Percentiles rank a stretch among this genome's conserved stretches.
Evolutionary conservation across 2,329 filamentous ascomycete genomes (phyloP).

Genomic region (Colletotrichum agaves): DNA sequence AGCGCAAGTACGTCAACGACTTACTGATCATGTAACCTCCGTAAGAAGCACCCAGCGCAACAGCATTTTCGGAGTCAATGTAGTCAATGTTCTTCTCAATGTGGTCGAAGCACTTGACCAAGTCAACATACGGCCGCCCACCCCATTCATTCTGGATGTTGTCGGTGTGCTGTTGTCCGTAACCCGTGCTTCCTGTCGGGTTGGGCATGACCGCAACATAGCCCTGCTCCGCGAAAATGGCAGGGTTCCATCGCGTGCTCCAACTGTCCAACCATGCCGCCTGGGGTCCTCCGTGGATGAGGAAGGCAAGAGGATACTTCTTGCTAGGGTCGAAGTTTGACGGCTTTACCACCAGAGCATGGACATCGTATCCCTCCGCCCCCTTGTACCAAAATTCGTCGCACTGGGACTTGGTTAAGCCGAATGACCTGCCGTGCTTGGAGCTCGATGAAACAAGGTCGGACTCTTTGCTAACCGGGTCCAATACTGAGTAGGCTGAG

Average conservation of each 20-base stretch:
- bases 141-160: constrained; percentile 87
- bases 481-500: constrained; percentile 72
- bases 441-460: constrained; percentile 71
- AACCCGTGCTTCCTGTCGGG: constrained; percentile 84
- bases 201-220: constrained; percentile 87
- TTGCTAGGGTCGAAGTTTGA: constrained; percentile 74
- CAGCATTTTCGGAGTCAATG: constrained; percentile 75
- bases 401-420: constrained; percentile 71
- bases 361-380: constrained; percentile 71
- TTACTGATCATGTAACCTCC: constrained; percentile 80
- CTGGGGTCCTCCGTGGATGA: constrained; percentile 88
- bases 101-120: constrained; percentile 82
- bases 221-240: constrained; percentile 87
- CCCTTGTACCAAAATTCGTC: constrained; percentile 75
- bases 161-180: constrained; percentile 81
- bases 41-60: constrained; percentile 80
- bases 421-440: constrained; percentile 73
- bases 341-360: constrained; percentile 75
- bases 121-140: constrained; percentile 83
- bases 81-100: constrained; percentile 73
- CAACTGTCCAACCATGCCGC: constrained; percentile 80
- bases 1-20: constrained; percentile 37
- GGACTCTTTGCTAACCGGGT: constrained; percentile 52
- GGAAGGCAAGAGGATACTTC: constrained; percentile 81
- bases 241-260: constrained; percentile 88